A percentile compares a stretch with the other conserved stretches of the same genome.
These are phyloP conservation scores for Reticulomyxa filosa DNA, from an alignment of 78 protist species.

Conservation along the genomic window DNA sequence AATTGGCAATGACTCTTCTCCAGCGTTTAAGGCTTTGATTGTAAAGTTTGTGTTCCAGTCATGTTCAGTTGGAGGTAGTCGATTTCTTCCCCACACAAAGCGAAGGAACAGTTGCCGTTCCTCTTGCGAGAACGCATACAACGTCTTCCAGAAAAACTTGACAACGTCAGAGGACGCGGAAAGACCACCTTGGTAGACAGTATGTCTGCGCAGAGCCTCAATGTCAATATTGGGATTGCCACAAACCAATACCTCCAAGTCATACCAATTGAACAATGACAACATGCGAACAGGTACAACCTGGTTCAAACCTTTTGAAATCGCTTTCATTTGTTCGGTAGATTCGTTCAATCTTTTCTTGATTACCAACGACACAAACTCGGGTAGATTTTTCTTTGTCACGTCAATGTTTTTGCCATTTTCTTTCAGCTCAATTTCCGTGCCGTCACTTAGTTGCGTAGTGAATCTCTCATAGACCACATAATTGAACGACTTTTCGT, in stretches of 20 bases:
- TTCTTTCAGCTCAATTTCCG: background rate
- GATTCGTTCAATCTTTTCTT: no score
- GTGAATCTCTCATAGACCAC: background rate
- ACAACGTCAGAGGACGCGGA: no score
- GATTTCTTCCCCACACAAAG: constrained; percentile 10
- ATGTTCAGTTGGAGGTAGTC: background rate
- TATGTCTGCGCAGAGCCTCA: background rate
- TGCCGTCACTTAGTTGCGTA: constrained; percentile 1
- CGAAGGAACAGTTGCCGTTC: background rate
- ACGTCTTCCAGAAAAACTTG: no score
- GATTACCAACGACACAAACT: no score
- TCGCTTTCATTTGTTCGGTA: no score
- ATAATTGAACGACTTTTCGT: background rate
- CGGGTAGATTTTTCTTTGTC: no score
- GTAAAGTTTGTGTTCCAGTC: no score
- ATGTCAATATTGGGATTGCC: background rate
- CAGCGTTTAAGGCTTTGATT: no score
- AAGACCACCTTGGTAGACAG: constrained; percentile 1
- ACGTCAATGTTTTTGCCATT: background rate
- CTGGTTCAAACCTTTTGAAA: background rate
- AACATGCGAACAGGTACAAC: constrained; percentile 1
- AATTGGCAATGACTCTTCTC: no score
- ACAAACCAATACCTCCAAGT: background rate
- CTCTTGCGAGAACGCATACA: no score
- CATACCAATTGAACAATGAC: background rate